These are phyloP conservation scores for Steccherinum ochraceum DNA, from an alignment of 768 basidiomycete species.

Conservation along the genomic window DNA sequence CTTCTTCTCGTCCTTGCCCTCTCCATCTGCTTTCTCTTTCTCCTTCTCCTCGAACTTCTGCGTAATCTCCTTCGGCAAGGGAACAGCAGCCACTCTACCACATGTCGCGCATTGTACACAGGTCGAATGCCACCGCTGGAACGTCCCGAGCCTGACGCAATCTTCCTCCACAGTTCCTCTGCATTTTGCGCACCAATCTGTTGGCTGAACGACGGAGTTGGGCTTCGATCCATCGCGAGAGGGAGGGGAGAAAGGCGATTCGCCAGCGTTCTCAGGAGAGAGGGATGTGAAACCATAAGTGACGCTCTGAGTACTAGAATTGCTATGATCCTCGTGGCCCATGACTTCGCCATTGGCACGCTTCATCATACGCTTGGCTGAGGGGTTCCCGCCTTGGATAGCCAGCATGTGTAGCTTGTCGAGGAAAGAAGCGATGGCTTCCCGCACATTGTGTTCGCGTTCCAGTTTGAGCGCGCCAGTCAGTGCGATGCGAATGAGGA, in stretches of 20 bases:
- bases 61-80: slow-evolving; percentile 47
- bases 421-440: slow-evolving; percentile 85
- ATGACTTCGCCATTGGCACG: slow-evolving; percentile 61
- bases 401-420: slow-evolving; percentile 91
- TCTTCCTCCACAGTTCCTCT: slow-evolving; percentile 93
- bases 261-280: slow-evolving; percentile 86
- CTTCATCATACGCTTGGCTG: slow-evolving; percentile 70
- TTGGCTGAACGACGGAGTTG: slow-evolving; percentile 66
- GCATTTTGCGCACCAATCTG: slow-evolving; percentile 90
- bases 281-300: slow-evolving; percentile 91
- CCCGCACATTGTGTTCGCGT: slow-evolving; percentile 75
- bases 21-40: slow-evolving; percentile 29
- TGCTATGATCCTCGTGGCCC: slow-evolving; percentile 31
- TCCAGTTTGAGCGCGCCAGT: slow-evolving; percentile 95
- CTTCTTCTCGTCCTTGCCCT: slow-evolving; percentile 33
- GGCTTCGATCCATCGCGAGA: slow-evolving; percentile 43
- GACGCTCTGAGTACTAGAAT: slow-evolving; percentile 77
- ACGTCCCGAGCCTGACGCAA: slow-evolving; percentile 91
- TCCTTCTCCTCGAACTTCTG: slow-evolving; percentile 46
- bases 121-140: slow-evolving; percentile 93
- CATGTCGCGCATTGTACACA: slow-evolving; percentile 85
- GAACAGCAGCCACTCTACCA: slow-evolving; percentile 67
- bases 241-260: slow-evolving; percentile 63
- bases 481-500: slow-evolving; percentile 95
- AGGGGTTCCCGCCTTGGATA: slow-evolving; percentile 75